Evolutionary conservation across 805 yeast species (phyloP), one percentile per base, ranked within the genome.

Genomic region (Pichia pseudocactophila): DNA sequence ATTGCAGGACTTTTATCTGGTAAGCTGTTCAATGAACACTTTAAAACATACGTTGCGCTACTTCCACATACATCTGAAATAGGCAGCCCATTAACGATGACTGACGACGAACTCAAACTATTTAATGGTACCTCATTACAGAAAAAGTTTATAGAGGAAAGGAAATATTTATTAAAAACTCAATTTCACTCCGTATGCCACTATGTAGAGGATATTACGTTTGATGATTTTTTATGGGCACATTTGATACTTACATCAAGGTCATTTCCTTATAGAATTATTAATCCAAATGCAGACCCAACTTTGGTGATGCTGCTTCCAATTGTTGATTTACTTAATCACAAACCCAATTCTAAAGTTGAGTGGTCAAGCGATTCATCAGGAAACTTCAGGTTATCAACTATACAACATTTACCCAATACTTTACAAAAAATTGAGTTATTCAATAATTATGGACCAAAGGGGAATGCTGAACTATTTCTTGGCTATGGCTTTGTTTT

Each of bases 401-500:
- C 13, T 27, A 20, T 43, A 10, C 30, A 38, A 4, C 9, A 8
- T 19, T 9, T 30, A 10, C 15, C 11, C 7, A 18, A 12, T 28
- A 27, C 20, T 35, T 7, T 19, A 3, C 49, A 47, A 2, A 73
- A 73, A 2, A 57, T 62, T 2, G 82, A 86, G 55, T 47, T 89
- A 1, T 84, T 62, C 61, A 88, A 88, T 57, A 84, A 85, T 59
- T 88, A 89, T 59, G 97, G 96, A 2, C 77, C 83, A 41, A 88
- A 87, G 59, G 82, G 92, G 0, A 88, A 87, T 54, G 94, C 84
- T 49, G 95, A 86, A 49, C 60, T 88, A 22, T 59, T 89, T 6
- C 62, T 88, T 50, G 88, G 82, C 0, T 89, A 89, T 58, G 97
- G 97, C 0, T 89, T 89, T 60, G 71, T 78, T 9, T 38, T 78